A percentile compares a stretch with the other conserved stretches of the same genome.
Conservation (phyloP, 2,329 filamentous ascomycete species). For the Neonectria neomacrospora region DNA sequence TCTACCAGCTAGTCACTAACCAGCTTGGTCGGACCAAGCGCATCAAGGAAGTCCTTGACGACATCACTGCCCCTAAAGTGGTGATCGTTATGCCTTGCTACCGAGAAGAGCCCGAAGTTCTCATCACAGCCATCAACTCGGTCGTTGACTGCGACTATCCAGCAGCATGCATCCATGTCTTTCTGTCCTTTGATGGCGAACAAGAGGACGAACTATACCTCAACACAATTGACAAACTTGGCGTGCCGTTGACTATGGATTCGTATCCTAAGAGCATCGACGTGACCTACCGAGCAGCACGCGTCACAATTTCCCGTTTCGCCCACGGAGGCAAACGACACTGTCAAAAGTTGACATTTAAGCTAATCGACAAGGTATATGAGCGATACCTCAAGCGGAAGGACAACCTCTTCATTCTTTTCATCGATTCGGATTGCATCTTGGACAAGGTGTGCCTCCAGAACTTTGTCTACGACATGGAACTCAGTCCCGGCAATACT, state of each 20-base stretch:
- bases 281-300: constrained; percentile 81
- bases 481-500: constrained; percentile 91
- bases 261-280: constrained; percentile 92
- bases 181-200: constrained; percentile 94
- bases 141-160: constrained; percentile 96
- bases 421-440: constrained; percentile 98
- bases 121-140: constrained; percentile 89
- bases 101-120: constrained; percentile 85
- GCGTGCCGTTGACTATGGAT: constrained; percentile 80
- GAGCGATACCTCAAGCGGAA: constrained; percentile 85
- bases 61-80: constrained; percentile 88
- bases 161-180: constrained; percentile 90
- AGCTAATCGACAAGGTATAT: constrained; percentile 93
- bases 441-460: constrained; percentile 91
- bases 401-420: constrained; percentile 93
- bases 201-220: constrained; percentile 90
- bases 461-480: constrained; percentile 99
- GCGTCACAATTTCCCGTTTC: constrained; percentile 92
- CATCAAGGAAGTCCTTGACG: constrained; percentile 86
- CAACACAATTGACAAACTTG: constrained; percentile 85
- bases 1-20: constrained; percentile 90
- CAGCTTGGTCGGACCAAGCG: constrained; percentile 83
- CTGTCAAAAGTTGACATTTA: constrained; percentile 93
- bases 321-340: constrained; percentile 93
- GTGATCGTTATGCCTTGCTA: constrained; percentile 98